Conservation (phyloP, 768 basidiomycete species). For the Hydnomerulius pinastri region DNA sequence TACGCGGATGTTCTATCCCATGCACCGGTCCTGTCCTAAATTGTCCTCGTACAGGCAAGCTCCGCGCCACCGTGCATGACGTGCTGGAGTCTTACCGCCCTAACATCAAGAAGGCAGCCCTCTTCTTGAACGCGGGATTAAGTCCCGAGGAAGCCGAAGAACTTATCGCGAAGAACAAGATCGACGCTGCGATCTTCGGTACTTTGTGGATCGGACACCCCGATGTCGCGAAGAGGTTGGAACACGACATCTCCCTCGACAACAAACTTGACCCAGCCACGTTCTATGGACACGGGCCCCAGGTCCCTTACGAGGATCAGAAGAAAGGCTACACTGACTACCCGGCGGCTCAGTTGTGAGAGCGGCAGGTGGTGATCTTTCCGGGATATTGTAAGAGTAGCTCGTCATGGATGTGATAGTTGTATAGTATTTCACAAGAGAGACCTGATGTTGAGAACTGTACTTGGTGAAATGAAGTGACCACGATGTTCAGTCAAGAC, state of each 20-base stretch:
- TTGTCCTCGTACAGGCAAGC: constrained; percentile 22
- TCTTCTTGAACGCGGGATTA: constrained; percentile 41
- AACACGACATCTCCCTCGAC: constrained; percentile 30
- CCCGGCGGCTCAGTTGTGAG: constrained; percentile 23
- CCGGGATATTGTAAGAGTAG: neutral
- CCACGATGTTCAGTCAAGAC: neutral
- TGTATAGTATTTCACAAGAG: too few species aligned
- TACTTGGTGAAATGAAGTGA: neutral
- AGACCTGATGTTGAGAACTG: too few species aligned
- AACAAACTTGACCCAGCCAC: constrained; percentile 16
- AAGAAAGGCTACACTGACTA: constrained; percentile 41
- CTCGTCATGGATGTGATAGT: too few species aligned
- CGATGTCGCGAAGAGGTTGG: constrained; percentile 41
- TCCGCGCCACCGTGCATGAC: constrained; percentile 40
- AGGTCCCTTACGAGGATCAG: constrained; percentile 18
- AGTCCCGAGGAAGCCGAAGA: constrained; percentile 39
- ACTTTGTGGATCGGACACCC: constrained; percentile 41
- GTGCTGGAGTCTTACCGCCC: constrained; percentile 39
- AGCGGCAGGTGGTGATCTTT: neutral
- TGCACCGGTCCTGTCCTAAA: neutral
- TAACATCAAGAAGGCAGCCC: constrained; percentile 37
- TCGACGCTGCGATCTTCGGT: constrained; percentile 42
- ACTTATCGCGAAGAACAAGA: constrained; percentile 36
- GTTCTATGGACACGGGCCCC: constrained; percentile 25
- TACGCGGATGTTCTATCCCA: neutral